These are phyloP conservation scores for Entelexis paramagnoliae DNA, from an alignment of 1,139 yeast genomes.

Conservation along the genomic window DNA sequence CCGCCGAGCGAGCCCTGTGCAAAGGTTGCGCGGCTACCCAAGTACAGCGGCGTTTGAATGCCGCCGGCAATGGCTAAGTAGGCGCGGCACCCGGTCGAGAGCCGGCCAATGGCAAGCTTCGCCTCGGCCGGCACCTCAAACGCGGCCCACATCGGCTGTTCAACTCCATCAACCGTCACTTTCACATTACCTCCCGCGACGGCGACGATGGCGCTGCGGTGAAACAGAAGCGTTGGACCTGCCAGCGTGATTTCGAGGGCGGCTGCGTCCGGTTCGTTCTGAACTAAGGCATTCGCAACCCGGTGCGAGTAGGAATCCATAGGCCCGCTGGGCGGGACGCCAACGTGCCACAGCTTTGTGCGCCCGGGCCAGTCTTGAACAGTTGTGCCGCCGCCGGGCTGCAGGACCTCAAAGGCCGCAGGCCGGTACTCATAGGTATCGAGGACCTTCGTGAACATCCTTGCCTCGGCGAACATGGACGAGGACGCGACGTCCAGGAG, in stretches of 20 bases:
- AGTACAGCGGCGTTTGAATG: conserved; percentile 82
- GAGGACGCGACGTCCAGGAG: conserved; percentile 76
- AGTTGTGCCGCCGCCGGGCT: conserved; percentile 90
- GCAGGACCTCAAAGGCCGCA: conserved; percentile 67
- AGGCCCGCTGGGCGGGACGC: conserved; percentile 98
- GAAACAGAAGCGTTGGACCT: conserved; percentile 82
- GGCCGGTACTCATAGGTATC: conserved; percentile 76
- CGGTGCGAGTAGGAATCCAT: conserved; percentile 91
- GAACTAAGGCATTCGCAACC: conserved; percentile 80
- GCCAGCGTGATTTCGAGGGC: conserved; percentile 80
- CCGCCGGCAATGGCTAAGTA: conserved; percentile 89
- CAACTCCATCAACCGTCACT: conserved; percentile 53
- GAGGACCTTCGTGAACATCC: conserved; percentile 76
- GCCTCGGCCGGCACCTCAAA: conserved; percentile 62
- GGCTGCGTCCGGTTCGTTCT: conserved; percentile 70
- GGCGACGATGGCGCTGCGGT: conserved; percentile 64
- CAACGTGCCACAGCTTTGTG: conserved; percentile 73
- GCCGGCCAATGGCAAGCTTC: conserved; percentile 67
- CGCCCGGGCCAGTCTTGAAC: conserved; percentile 97
- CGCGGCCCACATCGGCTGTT: conserved; percentile 61
- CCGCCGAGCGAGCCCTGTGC: conserved; percentile 95
- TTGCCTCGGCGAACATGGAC: conserved; percentile 69
- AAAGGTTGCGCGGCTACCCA: conserved; percentile 94
- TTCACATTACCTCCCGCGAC: conserved; percentile 75
- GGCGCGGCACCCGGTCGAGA: conserved; percentile 73